A percentile compares a stretch with the other conserved stretches of the same genome.
These are phyloP conservation scores for Primulina eburnea DNA, from an alignment of 257 asterid genomes.

Conservation along the genomic window DNA sequence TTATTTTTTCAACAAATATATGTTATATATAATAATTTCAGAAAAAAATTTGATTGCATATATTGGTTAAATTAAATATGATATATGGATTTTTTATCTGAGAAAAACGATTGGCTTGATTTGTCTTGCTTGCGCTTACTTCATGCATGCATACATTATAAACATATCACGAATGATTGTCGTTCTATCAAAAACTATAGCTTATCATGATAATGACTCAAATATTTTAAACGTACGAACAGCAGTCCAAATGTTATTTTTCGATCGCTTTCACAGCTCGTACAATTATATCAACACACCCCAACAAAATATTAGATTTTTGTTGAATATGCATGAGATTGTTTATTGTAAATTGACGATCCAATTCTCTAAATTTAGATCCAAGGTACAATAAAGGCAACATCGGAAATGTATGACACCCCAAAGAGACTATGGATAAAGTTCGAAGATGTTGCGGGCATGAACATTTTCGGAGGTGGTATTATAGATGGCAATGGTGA, in stretches of 20 bases:
- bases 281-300: too few relatives aligned
- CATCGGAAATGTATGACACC: conserved; percentile 41
- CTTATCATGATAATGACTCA: too few relatives aligned
- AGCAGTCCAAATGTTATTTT: too few relatives aligned
- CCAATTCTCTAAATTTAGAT: conserved; percentile 29
- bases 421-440: conserved; percentile 68
- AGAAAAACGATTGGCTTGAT: too few relatives aligned
- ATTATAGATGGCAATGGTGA: conserved; percentile 75
- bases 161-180: not conserved
- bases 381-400: conserved; percentile 62
- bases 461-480: conserved; percentile 70
- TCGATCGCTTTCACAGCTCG: too few relatives aligned
- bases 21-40: too few relatives aligned
- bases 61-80: too few relatives aligned
- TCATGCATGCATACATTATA: not conserved
- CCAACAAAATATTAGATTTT: too few relatives aligned
- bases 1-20: too few relatives aligned
- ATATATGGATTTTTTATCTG: too few relatives aligned
- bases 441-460: conserved; percentile 49
- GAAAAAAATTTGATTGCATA: not conserved
- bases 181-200: too few relatives aligned
- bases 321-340: not conserved
- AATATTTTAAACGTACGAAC: too few relatives aligned
- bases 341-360: not conserved
- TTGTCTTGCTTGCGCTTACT: not conserved